Base-by-base conservation (phyloP, 2,329 filamentous ascomycete species). In the Botryosphaeria agaves region DNA sequence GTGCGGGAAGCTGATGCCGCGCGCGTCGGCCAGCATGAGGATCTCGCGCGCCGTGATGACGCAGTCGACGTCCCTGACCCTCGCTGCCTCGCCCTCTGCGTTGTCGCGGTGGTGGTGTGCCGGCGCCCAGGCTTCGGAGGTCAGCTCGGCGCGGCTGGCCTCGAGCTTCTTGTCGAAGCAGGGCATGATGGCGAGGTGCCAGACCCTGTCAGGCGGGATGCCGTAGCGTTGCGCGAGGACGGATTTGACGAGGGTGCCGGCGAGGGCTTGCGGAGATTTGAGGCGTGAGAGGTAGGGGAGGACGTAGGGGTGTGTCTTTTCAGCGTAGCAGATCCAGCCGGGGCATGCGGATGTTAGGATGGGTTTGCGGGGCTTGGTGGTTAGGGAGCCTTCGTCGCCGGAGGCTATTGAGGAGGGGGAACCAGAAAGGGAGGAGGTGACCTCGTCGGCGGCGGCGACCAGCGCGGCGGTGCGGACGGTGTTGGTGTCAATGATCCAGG, bases 141-240 rank as follows among this genome's bases (percentile, higher is more conserved):
- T 95, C 23, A 98, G 68, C 53, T 98, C 89, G 51, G 84, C 77
- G 31, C 89, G 75, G 42, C 84, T 92, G 5, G 89, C 89, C 57
- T 98, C 89, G 17, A 98, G 68, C 54, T 98, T 98, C 62, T 98
- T 98, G 53, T 98, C 89, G 52, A 98, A 95, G 53, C 89, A 98
- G 14, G 89, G 89, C 89, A 98, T 98, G 27, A 98, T 66, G 8
- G 87, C 83, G 31, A 95, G 56, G 53, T 95, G 87, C 82, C 87
- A 98, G 49, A 98, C 84, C 41, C 75, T 72, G 38, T 76, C 73
- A 0, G 84, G 78, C 1, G 76, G 55, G 29, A 94, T 72, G 19
- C 71, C 71, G 37, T 85, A 66, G 31, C 61, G 66, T 40, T 70
- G 72, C 52, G 78, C 83, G 20, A 98, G 58, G 0, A 79, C 71